These are phyloP conservation scores for Rugosomyces carneus DNA, from an alignment of 1,284 basidiomycete species.

Conservation along the genomic window DNA sequence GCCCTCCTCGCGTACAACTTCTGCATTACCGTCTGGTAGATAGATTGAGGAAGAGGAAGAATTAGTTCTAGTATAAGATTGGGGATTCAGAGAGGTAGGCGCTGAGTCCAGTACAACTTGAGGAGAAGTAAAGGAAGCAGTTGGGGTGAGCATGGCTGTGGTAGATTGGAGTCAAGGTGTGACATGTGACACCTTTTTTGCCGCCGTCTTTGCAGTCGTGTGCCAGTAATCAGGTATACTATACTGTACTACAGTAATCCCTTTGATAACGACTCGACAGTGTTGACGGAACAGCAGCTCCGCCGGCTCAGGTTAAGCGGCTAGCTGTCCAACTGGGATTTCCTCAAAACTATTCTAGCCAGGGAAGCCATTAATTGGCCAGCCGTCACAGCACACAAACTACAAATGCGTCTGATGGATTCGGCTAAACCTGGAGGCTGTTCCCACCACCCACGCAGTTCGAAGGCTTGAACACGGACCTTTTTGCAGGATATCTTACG, in stretches of 20 bases:
- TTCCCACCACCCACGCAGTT: slow-evolving; percentile 7
- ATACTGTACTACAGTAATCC: too few relatives aligned
- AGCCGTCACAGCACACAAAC: slow-evolving; percentile 4
- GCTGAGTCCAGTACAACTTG: slow-evolving; percentile 16
- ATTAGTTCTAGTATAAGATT: slow-evolving; percentile 28
- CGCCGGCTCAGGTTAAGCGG: background rate
- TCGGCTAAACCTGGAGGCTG: background rate
- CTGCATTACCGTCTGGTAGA: slow-evolving; percentile 36
- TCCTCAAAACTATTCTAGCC: slow-evolving; percentile 1
- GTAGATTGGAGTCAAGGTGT: slow-evolving; percentile 11
- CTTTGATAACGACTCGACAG: too few relatives aligned
- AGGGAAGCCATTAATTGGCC: background rate
- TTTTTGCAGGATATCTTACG: slow-evolving; percentile 5
- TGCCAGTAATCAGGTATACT: slow-evolving; percentile 23
- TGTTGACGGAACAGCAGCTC: background rate
- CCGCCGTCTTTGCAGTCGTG: slow-evolving; percentile 22
- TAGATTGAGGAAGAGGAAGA: slow-evolving; percentile 36
- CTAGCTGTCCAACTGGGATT: background rate
- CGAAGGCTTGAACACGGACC: slow-evolving; percentile 1
- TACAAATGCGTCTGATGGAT: slow-evolving; percentile 7
- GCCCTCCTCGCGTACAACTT: slow-evolving; percentile 52
- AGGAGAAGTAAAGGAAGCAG: slow-evolving; percentile 15
- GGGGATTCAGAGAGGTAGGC: slow-evolving; percentile 26
- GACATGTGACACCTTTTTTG: background rate
- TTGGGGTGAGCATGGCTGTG: slow-evolving; percentile 14